Base-by-base conservation (phyloP, 2,329 filamentous ascomycete genomes). In the Scedosporium apiospermum region DNA sequence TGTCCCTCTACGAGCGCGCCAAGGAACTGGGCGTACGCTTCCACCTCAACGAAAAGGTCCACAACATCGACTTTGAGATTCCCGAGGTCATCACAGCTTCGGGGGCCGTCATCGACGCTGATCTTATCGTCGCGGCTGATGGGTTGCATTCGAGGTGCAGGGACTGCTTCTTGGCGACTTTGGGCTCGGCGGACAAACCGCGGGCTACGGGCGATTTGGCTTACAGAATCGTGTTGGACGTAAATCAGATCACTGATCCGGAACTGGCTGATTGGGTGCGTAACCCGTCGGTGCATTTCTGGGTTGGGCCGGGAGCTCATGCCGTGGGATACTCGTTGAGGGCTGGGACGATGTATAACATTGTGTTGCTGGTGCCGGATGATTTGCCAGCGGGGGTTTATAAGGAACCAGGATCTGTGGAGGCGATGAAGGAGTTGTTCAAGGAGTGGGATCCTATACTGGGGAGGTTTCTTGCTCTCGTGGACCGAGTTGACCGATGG, bases 401-500 rank as follows among this genome's bases (percentile, higher is more conserved):
- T 10, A 79, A 80, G 38, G 74, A 79, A 61, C 66, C 76, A 1
- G 86, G 83, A 1, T 81, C 80, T 6, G 67, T 85, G 0, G 80
- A 83, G 12, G 85, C 89, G 72, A 86, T 89, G 83, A 77, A 75
- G 59, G 73, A 73, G 3, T 69, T 86, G 1, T 89, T 90, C 68
- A 72, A 75, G 5, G 78, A 76, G 0, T 90, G 88, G 88, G 87
- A 90, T 73, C 86, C 86, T 1, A 77, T 86, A 57, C 62, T 82
- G 27, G 69, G 65, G 1, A 70, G 72, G 61, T 76, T 80, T 57
- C 65, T 79, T 12, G 72, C 73, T 3, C 77, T 79, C 53, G 85
- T 88, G 0, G 78, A 82, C 44, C 77, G 73, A 1, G 84, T 89
- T 0, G 81, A 85, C 46, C 90, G 89, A 71, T 90, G 88, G 88